Evolutionary conservation across 2,329 filamentous ascomycete genomes (phyloP), one percentile per base, ranked within the genome.

Genomic region (Plenodomus biglobosus): DNA sequence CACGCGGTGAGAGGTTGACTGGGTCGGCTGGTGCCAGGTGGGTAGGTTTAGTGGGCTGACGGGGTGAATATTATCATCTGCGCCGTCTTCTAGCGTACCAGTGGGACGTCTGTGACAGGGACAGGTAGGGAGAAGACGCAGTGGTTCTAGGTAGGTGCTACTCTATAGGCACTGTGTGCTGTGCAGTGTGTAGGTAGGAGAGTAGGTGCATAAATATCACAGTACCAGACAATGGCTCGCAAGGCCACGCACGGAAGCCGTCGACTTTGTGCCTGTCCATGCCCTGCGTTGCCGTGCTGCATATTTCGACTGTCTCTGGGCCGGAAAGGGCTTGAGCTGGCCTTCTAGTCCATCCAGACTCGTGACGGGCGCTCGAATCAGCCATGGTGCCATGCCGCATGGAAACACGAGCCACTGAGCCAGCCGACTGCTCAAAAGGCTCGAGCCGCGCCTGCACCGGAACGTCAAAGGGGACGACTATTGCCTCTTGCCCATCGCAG

Each of bases 321-420:
- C 5, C 55, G 49, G 55, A 54, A 50, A 35, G 44, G 56, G 22
- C 22, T 24, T 24, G 22, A 24, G 22, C 22, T 5, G 22, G 10
- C 6, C 27, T 32, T 3, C 15, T 46, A 41, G 46, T 41, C n/a
- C 37, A 36, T 37, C 42, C 19, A 32, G 37, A 30, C 56, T 51
- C 51, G 55, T 57, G 50, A 61, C 55, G 47, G 47, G 44, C 36
- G 44, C 47, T 52, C 55, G 55, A 55, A 56, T 56, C 51, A 56
- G 36, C 46, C 34, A 38, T 45, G 44, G 52, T 46, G 56, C 52
- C 47, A 50, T 49, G 32, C 39, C 42, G 42, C 47, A 27, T 30
- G 34, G 44, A 55, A 53, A 55, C 55, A 57, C 53, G 48, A 55
- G 53, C 41, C 27, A 32, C 13, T 32, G 27, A 3, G 6, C 27